Conservation (phyloP, 306 rosid genomes). For the Astragalus glycyphyllos region DNA sequence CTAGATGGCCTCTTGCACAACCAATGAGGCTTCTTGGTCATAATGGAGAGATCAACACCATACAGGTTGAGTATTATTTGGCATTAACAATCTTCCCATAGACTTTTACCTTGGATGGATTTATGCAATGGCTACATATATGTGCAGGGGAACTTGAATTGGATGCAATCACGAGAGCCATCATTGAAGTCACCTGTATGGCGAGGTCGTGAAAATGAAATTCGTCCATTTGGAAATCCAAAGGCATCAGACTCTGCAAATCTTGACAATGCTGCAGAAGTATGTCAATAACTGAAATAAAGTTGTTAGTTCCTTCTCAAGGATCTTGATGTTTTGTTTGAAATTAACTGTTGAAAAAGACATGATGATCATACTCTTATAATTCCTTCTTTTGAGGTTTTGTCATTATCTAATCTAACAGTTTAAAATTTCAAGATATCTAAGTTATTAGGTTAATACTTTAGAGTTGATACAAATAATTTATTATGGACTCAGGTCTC, state of each 20-base stretch:
- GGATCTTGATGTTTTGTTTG: constrained; percentile 34
- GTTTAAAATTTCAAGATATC: constrained; percentile 36
- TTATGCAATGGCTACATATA: constrained; percentile 36
- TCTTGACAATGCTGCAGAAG: constrained; percentile 98
- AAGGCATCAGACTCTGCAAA: constrained; percentile 97
- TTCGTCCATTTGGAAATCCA: constrained; percentile 92
- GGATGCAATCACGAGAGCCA: constrained; percentile 98
- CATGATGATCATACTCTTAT: constrained; percentile 26
- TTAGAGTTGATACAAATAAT: constrained; percentile 4
- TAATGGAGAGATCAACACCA: constrained; percentile 96
- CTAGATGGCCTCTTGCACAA: constrained; percentile 99
- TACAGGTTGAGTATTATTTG: constrained; percentile 72
- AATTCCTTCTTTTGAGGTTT: constrained; percentile 22
- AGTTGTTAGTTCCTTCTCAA: constrained; percentile 30
- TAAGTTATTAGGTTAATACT: constrained; percentile 30
- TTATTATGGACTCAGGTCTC: constrained; percentile 15
- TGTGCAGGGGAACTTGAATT: constrained; percentile 91
- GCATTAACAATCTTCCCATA: constrained; percentile 30
- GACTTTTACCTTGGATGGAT: constrained; percentile 36
- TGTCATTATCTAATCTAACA: constrained; percentile 8
- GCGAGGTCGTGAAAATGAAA: constrained; percentile 94
- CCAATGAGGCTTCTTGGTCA: constrained; percentile 99
- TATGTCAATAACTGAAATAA: constrained; percentile 49
- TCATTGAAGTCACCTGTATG: constrained; percentile 93
- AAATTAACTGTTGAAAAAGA: constrained; percentile 34